Evolutionary conservation across 345 rosid species (phyloP).

Genomic region (Populus alba): DNA sequence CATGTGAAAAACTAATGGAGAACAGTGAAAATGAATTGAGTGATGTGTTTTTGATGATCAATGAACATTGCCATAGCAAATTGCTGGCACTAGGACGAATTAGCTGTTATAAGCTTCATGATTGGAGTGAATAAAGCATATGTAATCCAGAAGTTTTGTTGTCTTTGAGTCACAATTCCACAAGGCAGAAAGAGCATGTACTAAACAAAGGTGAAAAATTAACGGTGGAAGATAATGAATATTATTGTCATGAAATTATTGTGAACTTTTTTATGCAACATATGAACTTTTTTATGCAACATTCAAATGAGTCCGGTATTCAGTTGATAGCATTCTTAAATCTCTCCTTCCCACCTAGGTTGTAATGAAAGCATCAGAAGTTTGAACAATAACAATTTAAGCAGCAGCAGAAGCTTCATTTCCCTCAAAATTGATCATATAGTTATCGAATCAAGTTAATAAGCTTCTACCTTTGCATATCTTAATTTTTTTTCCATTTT

Average conservation of each 20-base stretch:
- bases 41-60: constrained; percentile 10
- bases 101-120: not conserved
- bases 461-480: not conserved
- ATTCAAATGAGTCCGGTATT: too few species aligned
- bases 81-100: not conserved
- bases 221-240: not conserved
- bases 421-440: not conserved
- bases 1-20: not conserved
- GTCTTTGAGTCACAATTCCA: not conserved
- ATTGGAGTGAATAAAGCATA: not conserved
- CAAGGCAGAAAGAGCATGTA: not conserved
- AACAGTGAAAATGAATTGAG: constrained; percentile 1
- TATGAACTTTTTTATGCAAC: not conserved
- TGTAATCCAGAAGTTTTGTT: not conserved
- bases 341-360: not conserved
- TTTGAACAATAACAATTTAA: not conserved
- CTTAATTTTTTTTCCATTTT: not conserved
- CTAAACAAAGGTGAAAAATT: not conserved
- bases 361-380: not conserved
- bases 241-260: not conserved
- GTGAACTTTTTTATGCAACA: not conserved
- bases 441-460: not conserved
- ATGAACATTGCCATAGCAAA: constrained; percentile 1
- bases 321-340: not conserved
- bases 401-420: not conserved